phyloP scores from a whole-genome alignment of 345 rosid species.

The Barbarea vulgaris region DNA sequence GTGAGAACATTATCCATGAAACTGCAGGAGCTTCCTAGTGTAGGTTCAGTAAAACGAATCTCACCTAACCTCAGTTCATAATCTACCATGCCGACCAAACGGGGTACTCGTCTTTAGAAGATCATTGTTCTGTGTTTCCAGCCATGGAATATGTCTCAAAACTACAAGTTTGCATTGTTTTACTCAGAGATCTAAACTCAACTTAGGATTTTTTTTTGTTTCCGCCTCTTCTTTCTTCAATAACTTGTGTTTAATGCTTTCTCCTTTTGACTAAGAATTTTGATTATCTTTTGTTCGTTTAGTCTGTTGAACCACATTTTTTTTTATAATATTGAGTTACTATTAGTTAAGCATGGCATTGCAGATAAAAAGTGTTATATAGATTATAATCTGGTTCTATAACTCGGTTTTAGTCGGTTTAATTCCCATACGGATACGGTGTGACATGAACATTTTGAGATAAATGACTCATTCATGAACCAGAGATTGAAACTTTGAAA shows the following conservation, averaged over 20 bases:
- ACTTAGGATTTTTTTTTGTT: background rate
- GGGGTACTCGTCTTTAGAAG: too few relatives aligned
- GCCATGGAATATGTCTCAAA: background rate
- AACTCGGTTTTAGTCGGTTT: background rate
- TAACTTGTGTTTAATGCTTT: background rate
- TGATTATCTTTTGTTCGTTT: background rate
- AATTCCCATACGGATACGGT: too few relatives aligned
- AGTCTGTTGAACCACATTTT: background rate
- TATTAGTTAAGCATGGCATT: too few relatives aligned
- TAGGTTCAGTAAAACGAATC: background rate
- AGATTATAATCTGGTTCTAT: background rate
- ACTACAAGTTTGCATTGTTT: background rate
- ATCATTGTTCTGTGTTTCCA: background rate
- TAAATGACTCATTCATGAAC: too few relatives aligned
- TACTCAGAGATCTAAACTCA: background rate
- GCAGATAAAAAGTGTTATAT: too few relatives aligned
- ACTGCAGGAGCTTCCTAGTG: background rate
- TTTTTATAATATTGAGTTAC: too few relatives aligned
- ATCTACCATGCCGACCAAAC: background rate
- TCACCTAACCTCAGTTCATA: too few relatives aligned
- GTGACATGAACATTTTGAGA: too few relatives aligned
- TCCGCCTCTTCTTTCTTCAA: background rate
- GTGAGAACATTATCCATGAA: background rate
- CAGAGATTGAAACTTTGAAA: too few relatives aligned
- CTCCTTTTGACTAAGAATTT: background rate